phyloP scores from a whole-genome alignment of 768 basidiomycete species.

The Leccinum boreale region DNA sequence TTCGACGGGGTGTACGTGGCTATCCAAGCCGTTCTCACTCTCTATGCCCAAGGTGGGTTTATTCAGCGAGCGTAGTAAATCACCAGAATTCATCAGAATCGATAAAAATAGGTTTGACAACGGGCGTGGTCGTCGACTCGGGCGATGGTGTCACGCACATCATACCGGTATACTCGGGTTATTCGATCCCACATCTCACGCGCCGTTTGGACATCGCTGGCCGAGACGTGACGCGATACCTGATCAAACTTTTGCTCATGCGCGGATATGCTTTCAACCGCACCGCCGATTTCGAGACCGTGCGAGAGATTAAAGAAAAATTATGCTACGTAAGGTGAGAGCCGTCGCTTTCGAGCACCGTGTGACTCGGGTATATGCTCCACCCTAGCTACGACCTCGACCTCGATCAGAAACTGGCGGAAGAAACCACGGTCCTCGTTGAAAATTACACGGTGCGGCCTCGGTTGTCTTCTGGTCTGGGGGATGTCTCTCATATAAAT shows the following conservation, averaged over 20 bases:
- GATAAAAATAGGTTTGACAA: slow-evolving; percentile 73
- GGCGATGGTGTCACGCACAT: slow-evolving; percentile 99
- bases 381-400: slow-evolving; percentile 87
- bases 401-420: slow-evolving; percentile 85
- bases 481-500: slow-evolving; percentile 4
- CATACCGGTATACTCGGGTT: slow-evolving; percentile 98
- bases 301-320: slow-evolving; percentile 98
- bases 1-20: slow-evolving; percentile 96
- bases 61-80: not conserved
- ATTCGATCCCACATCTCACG: slow-evolving; percentile 91
- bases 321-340: slow-evolving; percentile 92
- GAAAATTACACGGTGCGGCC: slow-evolving; percentile 87
- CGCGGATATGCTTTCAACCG: slow-evolving; percentile 99
- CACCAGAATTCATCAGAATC: not conserved
- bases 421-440: slow-evolving; percentile 94
- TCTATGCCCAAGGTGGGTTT: slow-evolving; percentile 93
- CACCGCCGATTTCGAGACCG: slow-evolving; percentile 99
- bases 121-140: slow-evolving; percentile 98
- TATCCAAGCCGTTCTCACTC: slow-evolving; percentile 95
- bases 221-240: slow-evolving; percentile 95
- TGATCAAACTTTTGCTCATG: slow-evolving; percentile 99
- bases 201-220: slow-evolving; percentile 96
- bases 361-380: not conserved
- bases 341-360: not conserved
- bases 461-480: not conserved